Percentiles rank a stretch among this genome's conserved stretches.
phyloP scores from a whole-genome alignment of 495 filamentous ascomycete species.

The Podospora appendiculata region DNA sequence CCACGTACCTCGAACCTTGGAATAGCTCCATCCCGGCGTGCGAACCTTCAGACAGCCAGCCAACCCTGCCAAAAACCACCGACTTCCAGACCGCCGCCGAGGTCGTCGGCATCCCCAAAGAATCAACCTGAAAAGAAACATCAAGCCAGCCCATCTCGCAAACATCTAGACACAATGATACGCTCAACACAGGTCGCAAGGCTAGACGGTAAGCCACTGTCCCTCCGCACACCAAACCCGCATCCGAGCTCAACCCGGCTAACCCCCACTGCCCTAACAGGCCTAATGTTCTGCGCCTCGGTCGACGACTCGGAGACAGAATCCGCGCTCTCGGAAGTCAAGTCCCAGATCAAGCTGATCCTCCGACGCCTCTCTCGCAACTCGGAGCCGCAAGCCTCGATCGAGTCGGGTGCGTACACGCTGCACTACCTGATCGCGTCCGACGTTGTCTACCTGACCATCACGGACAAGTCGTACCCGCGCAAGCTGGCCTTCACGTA shows the following conservation, averaged over 20 bases:
- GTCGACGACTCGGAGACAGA: constrained; percentile 76
- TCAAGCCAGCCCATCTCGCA: too few relatives aligned
- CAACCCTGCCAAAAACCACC: too few relatives aligned
- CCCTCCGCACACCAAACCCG: not conserved
- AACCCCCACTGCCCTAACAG: constrained; percentile 31
- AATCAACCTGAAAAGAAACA: too few relatives aligned
- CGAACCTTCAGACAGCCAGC: too few relatives aligned
- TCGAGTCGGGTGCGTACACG: constrained; percentile 74
- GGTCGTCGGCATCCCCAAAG: too few relatives aligned
- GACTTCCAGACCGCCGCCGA: too few relatives aligned
- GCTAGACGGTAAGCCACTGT: constrained; percentile 64
- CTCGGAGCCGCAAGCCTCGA: constrained; percentile 82
- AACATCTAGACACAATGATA: constrained; percentile 56
- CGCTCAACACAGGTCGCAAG: constrained; percentile 90
- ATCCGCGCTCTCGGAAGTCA: constrained; percentile 75
- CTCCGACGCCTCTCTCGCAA: constrained; percentile 78
- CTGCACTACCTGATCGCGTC: constrained; percentile 83
- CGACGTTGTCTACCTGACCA: constrained; percentile 82
- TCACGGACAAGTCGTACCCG: constrained; percentile 88
- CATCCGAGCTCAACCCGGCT: not conserved
- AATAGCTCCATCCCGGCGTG: too few relatives aligned
- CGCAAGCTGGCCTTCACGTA: constrained; percentile 99
- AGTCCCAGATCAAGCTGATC: constrained; percentile 83
- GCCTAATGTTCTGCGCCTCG: constrained; percentile 89
- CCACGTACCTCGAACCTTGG: too few relatives aligned